Evolutionary conservation across 495 filamentous ascomycete genomes (phyloP).

Genomic region (Poronia punctata): DNA sequence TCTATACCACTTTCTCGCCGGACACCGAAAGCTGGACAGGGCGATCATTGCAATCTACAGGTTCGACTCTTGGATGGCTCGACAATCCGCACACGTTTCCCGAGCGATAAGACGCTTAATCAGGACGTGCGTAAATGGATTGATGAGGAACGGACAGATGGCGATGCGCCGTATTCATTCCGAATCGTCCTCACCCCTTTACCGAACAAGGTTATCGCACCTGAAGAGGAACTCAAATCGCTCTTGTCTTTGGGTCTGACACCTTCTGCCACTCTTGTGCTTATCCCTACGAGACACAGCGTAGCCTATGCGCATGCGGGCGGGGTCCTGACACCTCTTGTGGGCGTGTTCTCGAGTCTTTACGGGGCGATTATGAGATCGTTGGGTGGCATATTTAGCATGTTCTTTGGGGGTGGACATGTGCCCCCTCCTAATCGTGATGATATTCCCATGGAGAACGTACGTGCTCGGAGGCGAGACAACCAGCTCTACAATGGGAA

Average conservation of each 20-base stretch:
- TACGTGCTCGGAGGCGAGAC: slow-evolving; percentile 28
- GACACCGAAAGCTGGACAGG: slow-evolving; percentile 10
- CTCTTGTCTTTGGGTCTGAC: slow-evolving; percentile 61
- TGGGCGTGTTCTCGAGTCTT: slow-evolving; percentile 48
- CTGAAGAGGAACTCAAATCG: slow-evolving; percentile 63
- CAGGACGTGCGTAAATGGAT: slow-evolving; percentile 71
- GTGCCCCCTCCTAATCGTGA: slow-evolving; percentile 2
- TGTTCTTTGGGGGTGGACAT: slow-evolving; percentile 27
- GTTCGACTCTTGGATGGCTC: slow-evolving; percentile 80
- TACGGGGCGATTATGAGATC: slow-evolving; percentile 37
- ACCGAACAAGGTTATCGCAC: slow-evolving; percentile 64
- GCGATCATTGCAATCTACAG: slow-evolving; percentile 58
- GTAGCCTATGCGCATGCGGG: slow-evolving; percentile 48
- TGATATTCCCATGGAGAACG: slow-evolving; percentile 9
- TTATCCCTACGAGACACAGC: slow-evolving; percentile 62
- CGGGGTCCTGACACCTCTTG: slow-evolving; percentile 31
- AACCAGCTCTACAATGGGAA: slow-evolving; percentile 85
- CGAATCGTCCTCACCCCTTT: slow-evolving; percentile 75
- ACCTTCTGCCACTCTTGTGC: slow-evolving; percentile 75
- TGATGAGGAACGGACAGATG: slow-evolving; percentile 42
- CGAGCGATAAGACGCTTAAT: slow-evolving; percentile 54
- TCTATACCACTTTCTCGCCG: slow-evolving; percentile 5
- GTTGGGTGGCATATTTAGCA: slow-evolving; percentile 17
- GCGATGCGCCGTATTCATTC: slow-evolving; percentile 61
- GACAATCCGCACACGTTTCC: slow-evolving; percentile 66